Base-by-base conservation (phyloP, 2,329 filamentous ascomycete genomes). In the Byssochlamys sp. region DNA sequence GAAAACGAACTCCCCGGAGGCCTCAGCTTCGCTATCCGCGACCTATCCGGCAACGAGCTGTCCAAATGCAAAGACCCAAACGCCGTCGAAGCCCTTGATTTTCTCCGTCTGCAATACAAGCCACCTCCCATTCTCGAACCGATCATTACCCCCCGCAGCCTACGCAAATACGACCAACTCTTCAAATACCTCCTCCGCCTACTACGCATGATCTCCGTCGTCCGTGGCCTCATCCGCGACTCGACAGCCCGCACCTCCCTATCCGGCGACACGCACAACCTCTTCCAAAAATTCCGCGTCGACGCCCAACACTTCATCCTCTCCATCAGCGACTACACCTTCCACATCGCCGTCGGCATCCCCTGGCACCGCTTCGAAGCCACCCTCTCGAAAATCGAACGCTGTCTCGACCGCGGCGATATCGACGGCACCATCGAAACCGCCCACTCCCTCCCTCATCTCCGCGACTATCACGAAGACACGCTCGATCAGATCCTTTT, bases 31-130 rank as follows among this genome's bases (percentile, higher is more conserved):
- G 84, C 89, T 0, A 87, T 99, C 26, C 87, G 94, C 39, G 87
- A 92, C 63, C 80, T 97, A 60, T 81, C 85, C 0, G 79, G 84
- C 6, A 85, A 87, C 52, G 91, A 96, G 64, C 89, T 96, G 53
- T 84, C 90, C 55, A 85, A 82, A 60, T 92, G 91, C 71, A 86
- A 95, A 79, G 84, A 97, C 65, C 86, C 90, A 0, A 82, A 89
- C 67, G 88, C 87, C 0, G 80, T 97, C 19, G 86, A 92, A 68
- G 94, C 94, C 0, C 79, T 97, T n/a, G 94, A 97, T 72, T 97
- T 99, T 67, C 78, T 99, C 14, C 84, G 90, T 1, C 77, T 99
- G 6, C 88, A 91, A 52, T 97, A 96, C 73, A 88, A 87, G 48
- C 81, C 91, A 0, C 87, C 91, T 0, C 72, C 81, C 0, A 84